These are phyloP conservation scores for Mycosphaerella sp. DNA, from an alignment of 2,329 filamentous ascomycete species.

Conservation along the genomic window DNA sequence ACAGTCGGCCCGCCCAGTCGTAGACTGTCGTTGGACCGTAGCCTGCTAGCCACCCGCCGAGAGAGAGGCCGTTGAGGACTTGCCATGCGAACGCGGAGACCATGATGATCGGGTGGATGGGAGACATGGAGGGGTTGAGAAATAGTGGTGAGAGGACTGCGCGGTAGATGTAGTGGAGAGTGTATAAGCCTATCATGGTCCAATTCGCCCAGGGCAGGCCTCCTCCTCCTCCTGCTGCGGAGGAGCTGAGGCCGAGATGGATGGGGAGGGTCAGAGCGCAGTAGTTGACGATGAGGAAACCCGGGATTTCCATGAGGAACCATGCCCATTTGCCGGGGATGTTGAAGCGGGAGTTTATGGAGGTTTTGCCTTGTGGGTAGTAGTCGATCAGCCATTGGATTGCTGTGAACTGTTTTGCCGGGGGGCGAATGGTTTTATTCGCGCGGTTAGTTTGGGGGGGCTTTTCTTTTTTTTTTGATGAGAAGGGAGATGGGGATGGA, in stretches of 20 bases:
- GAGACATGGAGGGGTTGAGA: slow-evolving; percentile 83
- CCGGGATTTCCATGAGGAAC: slow-evolving; percentile 80
- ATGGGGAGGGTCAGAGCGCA: slow-evolving; percentile 63
- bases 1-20: slow-evolving; percentile 45
- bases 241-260: slow-evolving; percentile 45
- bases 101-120: slow-evolving; percentile 69
- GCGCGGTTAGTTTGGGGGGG: too few species aligned
- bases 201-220: slow-evolving; percentile 69
- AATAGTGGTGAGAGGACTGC: slow-evolving; percentile 75
- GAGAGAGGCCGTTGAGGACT: slow-evolving; percentile 66
- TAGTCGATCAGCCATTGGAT: slow-evolving; percentile 70
- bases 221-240: slow-evolving; percentile 14
- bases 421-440: too few species aligned
- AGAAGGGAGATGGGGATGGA: too few species aligned
- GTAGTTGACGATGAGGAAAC: slow-evolving; percentile 72
- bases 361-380: slow-evolving; percentile 93
- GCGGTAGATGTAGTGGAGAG: slow-evolving; percentile 86
- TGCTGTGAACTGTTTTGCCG: slow-evolving; percentile 62
- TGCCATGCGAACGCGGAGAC: slow-evolving; percentile 65
- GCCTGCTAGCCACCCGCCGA: slow-evolving; percentile 76
- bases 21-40: slow-evolving; percentile 62
- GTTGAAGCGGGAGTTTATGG: slow-evolving; percentile 66
- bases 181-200: slow-evolving; percentile 63
- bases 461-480: neutral
- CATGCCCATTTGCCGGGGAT: slow-evolving; percentile 83